phyloP scores from a whole-genome alignment of 2,329 filamentous ascomycete species.

The Fusarium succisae region DNA sequence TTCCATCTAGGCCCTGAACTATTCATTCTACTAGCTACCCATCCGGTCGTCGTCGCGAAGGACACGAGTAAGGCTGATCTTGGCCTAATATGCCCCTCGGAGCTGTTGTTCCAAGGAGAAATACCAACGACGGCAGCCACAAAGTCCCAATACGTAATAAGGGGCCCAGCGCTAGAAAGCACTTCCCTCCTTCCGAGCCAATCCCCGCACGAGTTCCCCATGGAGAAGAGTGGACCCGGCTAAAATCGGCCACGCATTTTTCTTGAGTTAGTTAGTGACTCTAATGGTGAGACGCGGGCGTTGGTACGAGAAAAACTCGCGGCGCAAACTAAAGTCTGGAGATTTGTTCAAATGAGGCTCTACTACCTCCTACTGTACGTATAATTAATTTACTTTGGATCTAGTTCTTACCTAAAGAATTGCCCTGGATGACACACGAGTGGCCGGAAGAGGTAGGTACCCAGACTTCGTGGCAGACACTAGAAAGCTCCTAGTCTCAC shows the following conservation, averaged over 20 bases:
- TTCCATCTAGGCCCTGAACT: not conserved
- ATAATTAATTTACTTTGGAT: not conserved
- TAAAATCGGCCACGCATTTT: not conserved
- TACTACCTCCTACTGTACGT: not conserved
- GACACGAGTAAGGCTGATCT: not conserved
- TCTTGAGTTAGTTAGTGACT: not conserved
- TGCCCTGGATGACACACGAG: not conserved
- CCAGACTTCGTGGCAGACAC: not conserved
- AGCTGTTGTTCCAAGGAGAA: conserved; percentile 1
- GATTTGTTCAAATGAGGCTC: conserved; percentile 13
- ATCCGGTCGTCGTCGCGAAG: not conserved
- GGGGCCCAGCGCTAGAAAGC: not conserved
- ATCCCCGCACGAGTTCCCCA: conserved; percentile 28
- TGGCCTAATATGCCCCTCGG: not conserved
- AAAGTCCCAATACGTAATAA: conserved; percentile 12
- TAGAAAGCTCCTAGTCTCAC: not conserved
- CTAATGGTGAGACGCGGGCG: conserved; percentile 5
- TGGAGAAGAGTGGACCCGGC: conserved; percentile 20
- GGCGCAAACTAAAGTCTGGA: not conserved
- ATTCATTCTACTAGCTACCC: not conserved
- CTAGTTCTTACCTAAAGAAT: conserved; percentile 25
- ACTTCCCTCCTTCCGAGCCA: conserved; percentile 5
- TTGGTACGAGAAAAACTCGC: conserved; percentile 8
- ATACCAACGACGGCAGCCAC: not conserved
- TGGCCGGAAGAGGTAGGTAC: conserved; percentile 14